phyloP scores from a whole-genome alignment of 768 basidiomycete species.

The Termitomyces sp. region DNA sequence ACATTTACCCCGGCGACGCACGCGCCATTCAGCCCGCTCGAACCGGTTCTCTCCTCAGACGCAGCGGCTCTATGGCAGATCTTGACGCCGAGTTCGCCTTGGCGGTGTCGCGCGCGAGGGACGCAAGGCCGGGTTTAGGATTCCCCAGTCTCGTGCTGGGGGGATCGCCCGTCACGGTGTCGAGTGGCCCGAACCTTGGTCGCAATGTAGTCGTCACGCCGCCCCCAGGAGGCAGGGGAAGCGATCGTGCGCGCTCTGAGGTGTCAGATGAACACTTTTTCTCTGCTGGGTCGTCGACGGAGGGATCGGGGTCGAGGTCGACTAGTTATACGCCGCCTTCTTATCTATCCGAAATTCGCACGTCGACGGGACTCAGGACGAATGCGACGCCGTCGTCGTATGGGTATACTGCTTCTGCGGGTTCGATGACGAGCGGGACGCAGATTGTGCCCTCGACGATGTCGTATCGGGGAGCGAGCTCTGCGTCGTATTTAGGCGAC shows the following conservation, averaged over 20 bases:
- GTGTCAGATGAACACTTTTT: conserved; percentile 34
- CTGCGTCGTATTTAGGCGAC: conserved; percentile 52
- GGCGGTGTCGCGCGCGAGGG: conserved; percentile 40
- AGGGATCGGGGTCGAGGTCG: conserved; percentile 23
- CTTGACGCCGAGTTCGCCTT: conserved; percentile 53
- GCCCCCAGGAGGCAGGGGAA: conserved; percentile 31
- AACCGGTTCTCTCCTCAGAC: conserved; percentile 30
- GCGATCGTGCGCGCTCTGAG: conserved; percentile 21
- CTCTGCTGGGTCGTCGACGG: conserved; percentile 27
- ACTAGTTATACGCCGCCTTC: conserved; percentile 31
- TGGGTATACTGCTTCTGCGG: conserved; percentile 24
- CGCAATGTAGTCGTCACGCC: conserved; percentile 36
- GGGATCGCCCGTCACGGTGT: conserved; percentile 66
- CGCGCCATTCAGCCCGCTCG: conserved; percentile 67
- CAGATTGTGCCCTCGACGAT: conserved; percentile 44
- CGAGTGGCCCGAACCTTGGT: conserved; percentile 54
- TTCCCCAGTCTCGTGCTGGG: conserved; percentile 33
- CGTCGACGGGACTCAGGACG: conserved; percentile 23
- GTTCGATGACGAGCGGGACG: conserved; percentile 27
- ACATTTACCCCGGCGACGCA: conserved; percentile 67
- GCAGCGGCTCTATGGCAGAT: conserved; percentile 75
- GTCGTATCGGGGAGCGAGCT: conserved; percentile 44
- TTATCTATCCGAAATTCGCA: conserved; percentile 20
- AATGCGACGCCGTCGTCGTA: conserved; percentile 17
- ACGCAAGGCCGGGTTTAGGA: conserved; percentile 29